A percentile compares a stretch with the other conserved stretches of the same genome.
Conservation (phyloP, 2,329 filamentous ascomycete species). For the Calonectria multiphialidica region DNA sequence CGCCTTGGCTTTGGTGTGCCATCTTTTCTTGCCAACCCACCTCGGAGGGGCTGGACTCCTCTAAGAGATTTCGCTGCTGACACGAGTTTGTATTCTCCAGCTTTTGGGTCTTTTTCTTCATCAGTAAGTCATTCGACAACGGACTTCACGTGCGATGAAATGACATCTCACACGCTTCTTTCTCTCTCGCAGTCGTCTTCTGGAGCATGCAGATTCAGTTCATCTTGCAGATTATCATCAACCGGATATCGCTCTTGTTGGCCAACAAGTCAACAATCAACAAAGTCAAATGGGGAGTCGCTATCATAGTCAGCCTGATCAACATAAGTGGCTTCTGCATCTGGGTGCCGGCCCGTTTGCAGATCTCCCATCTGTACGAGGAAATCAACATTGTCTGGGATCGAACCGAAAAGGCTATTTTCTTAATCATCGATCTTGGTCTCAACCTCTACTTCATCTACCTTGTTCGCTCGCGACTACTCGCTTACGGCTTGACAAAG, state of each 20-base stretch:
- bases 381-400: slow-evolving; percentile 35
- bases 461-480: slow-evolving; percentile 27
- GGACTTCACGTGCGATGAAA: too few species aligned
- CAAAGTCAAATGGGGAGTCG: slow-evolving; percentile 29
- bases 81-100: neutral
- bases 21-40: neutral
- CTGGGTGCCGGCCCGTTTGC: slow-evolving; percentile 29
- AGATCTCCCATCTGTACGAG: slow-evolving; percentile 26
- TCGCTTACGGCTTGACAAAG: slow-evolving; percentile 29
- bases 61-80: neutral
- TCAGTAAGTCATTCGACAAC: slow-evolving; percentile 16
- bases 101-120: slow-evolving; percentile 36
- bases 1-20: neutral
- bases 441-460: slow-evolving; percentile 35
- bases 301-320: slow-evolving; percentile 22
- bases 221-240: slow-evolving; percentile 34
- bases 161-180: neutral
- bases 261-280: slow-evolving; percentile 26
- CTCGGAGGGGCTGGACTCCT: neutral
- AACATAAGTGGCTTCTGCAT: slow-evolving; percentile 34
- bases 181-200: slow-evolving; percentile 14
- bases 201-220: slow-evolving; percentile 38
- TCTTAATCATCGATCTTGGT: slow-evolving; percentile 24
- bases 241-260: slow-evolving; percentile 30
- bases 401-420: slow-evolving; percentile 32